These are phyloP conservation scores for Dothistroma pini DNA, from an alignment of 2,329 filamentous ascomycete genomes.

Conservation along the genomic window DNA sequence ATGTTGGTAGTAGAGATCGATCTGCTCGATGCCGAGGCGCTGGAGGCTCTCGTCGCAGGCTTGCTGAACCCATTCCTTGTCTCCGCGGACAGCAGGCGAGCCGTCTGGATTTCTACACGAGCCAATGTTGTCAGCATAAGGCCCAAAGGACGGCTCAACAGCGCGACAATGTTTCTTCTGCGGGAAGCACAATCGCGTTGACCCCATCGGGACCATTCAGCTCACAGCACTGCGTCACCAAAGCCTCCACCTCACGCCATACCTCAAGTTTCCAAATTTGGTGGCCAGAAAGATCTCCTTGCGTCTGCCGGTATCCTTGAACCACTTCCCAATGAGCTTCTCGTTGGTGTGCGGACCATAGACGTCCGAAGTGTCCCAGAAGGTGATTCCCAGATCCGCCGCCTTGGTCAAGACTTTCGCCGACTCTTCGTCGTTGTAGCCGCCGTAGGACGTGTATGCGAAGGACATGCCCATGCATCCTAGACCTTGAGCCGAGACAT, in stretches of 20 bases:
- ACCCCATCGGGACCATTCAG: too few relatives aligned
- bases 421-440: conserved; percentile 30
- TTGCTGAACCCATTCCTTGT: conserved; percentile 37
- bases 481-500: conserved; percentile 32
- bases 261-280: conserved; percentile 36
- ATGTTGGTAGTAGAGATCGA: conserved; percentile 47
- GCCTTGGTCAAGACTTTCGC: conserved; percentile 27
- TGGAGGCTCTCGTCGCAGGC: conserved; percentile 38
- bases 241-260: neutral
- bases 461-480: conserved; percentile 38
- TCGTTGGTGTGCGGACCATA: conserved; percentile 34
- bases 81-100: conserved; percentile 31
- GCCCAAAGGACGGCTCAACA: neutral
- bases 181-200: too few relatives aligned
- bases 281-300: conserved; percentile 42
- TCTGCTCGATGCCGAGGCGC: conserved; percentile 37
- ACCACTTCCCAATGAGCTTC: conserved; percentile 39
- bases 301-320: conserved; percentile 38
- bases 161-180: neutral
- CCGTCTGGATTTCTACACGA: conserved; percentile 14
- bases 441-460: conserved; percentile 32
- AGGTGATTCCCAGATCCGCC: conserved; percentile 29
- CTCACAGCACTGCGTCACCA: too few relatives aligned
- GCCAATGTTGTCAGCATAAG: neutral
- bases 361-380: conserved; percentile 32